phyloP scores from a whole-genome alignment of 2,329 filamentous ascomycete species.

The Fusarium hostae region DNA sequence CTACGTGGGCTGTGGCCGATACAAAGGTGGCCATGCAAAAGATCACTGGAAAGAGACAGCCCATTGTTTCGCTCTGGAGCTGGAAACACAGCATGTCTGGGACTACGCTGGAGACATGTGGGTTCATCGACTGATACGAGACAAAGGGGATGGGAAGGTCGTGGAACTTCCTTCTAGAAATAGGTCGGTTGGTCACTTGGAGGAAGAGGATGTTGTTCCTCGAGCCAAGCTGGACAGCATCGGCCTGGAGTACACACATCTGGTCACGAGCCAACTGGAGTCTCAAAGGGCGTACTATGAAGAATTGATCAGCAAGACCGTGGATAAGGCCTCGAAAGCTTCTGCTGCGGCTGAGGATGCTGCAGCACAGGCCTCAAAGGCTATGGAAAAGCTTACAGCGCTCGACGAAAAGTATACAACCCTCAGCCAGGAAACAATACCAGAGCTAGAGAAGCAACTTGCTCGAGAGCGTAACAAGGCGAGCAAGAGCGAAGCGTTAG shows the following conservation, averaged over 20 bases:
- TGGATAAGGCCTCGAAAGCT: constrained; percentile 86
- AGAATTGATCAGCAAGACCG: constrained; percentile 87
- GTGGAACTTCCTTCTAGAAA: constrained; percentile 81
- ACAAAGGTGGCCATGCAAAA: constrained; percentile 93
- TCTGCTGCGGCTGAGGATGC: constrained; percentile 74
- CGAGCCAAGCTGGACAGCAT: constrained; percentile 78
- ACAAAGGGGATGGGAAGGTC: constrained; percentile 91
- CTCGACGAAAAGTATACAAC: constrained; percentile 61
- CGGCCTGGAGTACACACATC: constrained; percentile 92
- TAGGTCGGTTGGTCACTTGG: constrained; percentile 44
- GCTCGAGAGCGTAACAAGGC: constrained; percentile 75
- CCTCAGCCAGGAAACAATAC: constrained; percentile 67
- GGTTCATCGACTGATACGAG: constrained; percentile 93
- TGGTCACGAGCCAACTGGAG: constrained; percentile 92
- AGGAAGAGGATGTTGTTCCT: constrained; percentile 76
- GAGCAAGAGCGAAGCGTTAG: constrained; percentile 78
- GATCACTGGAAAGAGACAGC: constrained; percentile 90
- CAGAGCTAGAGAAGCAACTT: constrained; percentile 77
- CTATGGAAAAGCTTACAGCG: constrained; percentile 59
- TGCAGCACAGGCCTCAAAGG: constrained; percentile 59
- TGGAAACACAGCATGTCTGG: constrained; percentile 95
- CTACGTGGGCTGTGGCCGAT: constrained; percentile 91
- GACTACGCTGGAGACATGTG: constrained; percentile 96
- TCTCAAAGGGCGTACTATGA: constrained; percentile 95
- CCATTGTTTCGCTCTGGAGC: constrained; percentile 92